Evolutionary conservation across 352 stramenopile genomes (phyloP), one percentile per base, ranked within the genome.

Genomic region (Pythium utonaiense): DNA sequence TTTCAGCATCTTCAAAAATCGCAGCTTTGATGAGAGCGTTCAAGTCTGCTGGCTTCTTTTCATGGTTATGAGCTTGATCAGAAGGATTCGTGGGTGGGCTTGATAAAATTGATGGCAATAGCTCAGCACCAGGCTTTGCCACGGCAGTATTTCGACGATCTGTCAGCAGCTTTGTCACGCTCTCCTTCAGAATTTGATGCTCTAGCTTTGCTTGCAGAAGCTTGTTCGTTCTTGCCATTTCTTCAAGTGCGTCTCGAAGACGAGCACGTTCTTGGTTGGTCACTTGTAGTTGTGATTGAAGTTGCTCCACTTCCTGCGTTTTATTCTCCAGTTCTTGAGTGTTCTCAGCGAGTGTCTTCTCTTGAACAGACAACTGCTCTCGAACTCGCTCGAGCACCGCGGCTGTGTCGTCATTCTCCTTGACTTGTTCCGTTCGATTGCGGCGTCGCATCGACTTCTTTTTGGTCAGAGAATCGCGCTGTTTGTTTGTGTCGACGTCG

Each of bases 151-250:
- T 58, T 22, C 69, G 59, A 24, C 66, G 60, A 19, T 80, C 68
- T 9, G 48, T 62, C 3, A 70, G 34, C 8, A 71, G 53, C 51
- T 67, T 74, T 3, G 48, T 57, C 6, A 75, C 57, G n/a, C 70
- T 74, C 47, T 87, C 70, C 49, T 86, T 85, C 14, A 91, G 22
- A 57, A 91, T 88, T 50, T 88, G 81, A 36, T 89, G 71, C 61
- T 89, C 77, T 6, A 91, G 59, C 42, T 81, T 86, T 1, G 59
- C 53, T 45, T 81, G 82, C 27, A 91, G 53, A 16, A 86, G 58
- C 34, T 81, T 85, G 62, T 91, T 89, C 3, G 77, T 88, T 9
- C 78, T 59, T 13, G 72, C 64, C 19, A 89, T 69, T 22, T 70
- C 83, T 59, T 88, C 81, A 4, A 88, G 53, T 0, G 70, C 66